Evolutionary conservation across 176 grass and related monocot species (phyloP).

Genomic region (Lolium multiflorum): DNA sequence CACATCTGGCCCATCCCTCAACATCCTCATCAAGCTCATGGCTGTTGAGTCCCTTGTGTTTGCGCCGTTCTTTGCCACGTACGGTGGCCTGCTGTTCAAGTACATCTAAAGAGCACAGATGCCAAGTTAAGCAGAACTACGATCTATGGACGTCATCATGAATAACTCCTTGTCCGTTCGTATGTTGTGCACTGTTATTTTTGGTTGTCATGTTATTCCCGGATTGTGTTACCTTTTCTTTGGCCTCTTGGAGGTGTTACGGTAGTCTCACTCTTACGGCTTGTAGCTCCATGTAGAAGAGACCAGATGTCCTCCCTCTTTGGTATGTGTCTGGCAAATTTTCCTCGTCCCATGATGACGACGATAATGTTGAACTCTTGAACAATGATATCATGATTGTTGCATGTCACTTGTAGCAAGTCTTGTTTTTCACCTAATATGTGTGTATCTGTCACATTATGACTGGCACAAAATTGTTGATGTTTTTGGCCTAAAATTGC

Average conservation of each 20-base stretch:
- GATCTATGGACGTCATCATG: slow-evolving; percentile 36
- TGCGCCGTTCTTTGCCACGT: slow-evolving; percentile 81
- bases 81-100: slow-evolving; percentile 83
- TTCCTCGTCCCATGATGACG: slow-evolving; percentile 57
- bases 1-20: slow-evolving; percentile 83
- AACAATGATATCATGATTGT: slow-evolving; percentile 54
- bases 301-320: slow-evolving; percentile 33
- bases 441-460: background rate
- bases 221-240: slow-evolving; percentile 39
- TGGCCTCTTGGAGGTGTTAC: slow-evolving; percentile 48
- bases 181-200: slow-evolving; percentile 42
- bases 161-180: slow-evolving; percentile 52
- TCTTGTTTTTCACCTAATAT: background rate
- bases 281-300: slow-evolving; percentile 56
- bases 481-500: background rate
- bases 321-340: slow-evolving; percentile 47
- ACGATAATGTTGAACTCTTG: slow-evolving; percentile 65
- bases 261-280: slow-evolving; percentile 45
- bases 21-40: slow-evolving; percentile 99
- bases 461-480: background rate
- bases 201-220: slow-evolving; percentile 51
- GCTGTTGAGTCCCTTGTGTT: slow-evolving; percentile 85
- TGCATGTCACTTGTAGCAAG: slow-evolving; percentile 33
- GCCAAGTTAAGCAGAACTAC: slow-evolving; percentile 17
- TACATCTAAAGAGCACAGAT: slow-evolving; percentile 45